Base-by-base conservation (phyloP, 768 basidiomycete genomes). In the Pulveroboletus sp. region DNA sequence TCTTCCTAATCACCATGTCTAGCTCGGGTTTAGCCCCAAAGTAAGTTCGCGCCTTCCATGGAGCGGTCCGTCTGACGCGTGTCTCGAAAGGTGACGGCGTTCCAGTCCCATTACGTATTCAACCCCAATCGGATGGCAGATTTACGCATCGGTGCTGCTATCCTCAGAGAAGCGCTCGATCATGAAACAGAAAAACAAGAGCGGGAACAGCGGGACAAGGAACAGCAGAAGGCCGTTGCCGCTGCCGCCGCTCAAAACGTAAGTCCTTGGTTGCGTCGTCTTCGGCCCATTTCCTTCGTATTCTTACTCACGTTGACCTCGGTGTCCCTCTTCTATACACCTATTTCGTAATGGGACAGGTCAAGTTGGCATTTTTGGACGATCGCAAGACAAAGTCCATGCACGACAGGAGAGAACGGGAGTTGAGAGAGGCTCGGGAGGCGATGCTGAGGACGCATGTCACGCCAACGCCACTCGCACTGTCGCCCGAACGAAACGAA, bases 351-450 rank as follows among this genome's bases (percentile, higher is more conserved):
- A 6, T 29, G 6, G 47, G 26, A 2, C 54, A 91, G 89, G 82
- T 86, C n/a, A 87, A 82, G 63, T 67, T 89, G 43, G 84, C 84
- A 2, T 91, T 80, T 62, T 74, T 89, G 59, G 90, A 93, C 40
- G 90, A 93, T 61, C 77, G 90, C 43, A 83, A 74, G 60, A 67
- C 71, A 1, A 84, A 82, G 59, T 63, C 68, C 57, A 45, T 77
- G 50, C 67, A 65, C 8, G 81, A 89, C 50, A 71, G 84, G 58
- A 73, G 80, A 55, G 88, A 91, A 54, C 77, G 68, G 61, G 71
- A 79, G 51, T 69, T 63, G 43, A 70, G 80, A 37, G 71, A 60
- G 47, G 76, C 75, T 36, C 71, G 73, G 40, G 70, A 64, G 32
- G 65, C 59, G 4, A 62, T 46, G 5, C 49, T 51, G 23, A 4